These are phyloP conservation scores for Xylaria grammica DNA, from an alignment of 495 filamentous ascomycete species.

Conservation along the genomic window DNA sequence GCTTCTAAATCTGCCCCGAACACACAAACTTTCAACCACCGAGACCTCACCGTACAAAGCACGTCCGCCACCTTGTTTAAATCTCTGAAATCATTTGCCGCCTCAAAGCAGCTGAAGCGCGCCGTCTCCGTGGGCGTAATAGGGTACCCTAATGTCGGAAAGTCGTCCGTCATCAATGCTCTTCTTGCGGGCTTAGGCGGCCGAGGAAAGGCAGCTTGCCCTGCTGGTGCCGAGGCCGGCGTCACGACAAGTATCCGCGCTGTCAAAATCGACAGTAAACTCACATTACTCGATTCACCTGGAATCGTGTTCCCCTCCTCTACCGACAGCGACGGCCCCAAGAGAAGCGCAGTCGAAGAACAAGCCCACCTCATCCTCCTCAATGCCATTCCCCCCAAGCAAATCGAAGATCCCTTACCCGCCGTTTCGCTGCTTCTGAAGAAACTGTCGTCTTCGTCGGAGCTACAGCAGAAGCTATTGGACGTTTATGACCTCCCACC, in stretches of 20 bases:
- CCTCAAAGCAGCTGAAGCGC: conserved; percentile 81
- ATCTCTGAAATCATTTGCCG: conserved; percentile 89
- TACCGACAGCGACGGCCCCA: conserved; percentile 34
- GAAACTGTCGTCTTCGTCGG: conserved; percentile 73
- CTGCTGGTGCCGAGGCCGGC: conserved; percentile 89
- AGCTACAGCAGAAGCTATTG: conserved; percentile 74
- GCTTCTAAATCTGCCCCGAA: conserved; percentile 84
- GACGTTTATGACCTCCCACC: conserved; percentile 81
- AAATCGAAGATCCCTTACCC: conserved; percentile 88
- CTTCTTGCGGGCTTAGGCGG: conserved; percentile 81
- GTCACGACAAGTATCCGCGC: conserved; percentile 87
- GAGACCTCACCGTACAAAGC: conserved; percentile 81
- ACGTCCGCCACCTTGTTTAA: conserved; percentile 88
- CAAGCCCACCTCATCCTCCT: conserved; percentile 86
- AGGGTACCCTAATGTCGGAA: conserved; percentile 96
- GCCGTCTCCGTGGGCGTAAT: conserved; percentile 92
- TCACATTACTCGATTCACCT: conserved; percentile 93
- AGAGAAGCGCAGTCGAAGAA: conserved; percentile 69
- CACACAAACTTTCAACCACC: conserved; percentile 91
- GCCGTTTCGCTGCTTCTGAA: conserved; percentile 82
- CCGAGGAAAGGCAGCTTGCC: conserved; percentile 69
- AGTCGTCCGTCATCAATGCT: conserved; percentile 96
- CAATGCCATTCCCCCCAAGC: conserved; percentile 90
- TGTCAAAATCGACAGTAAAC: conserved; percentile 93
- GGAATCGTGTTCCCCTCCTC: conserved; percentile 89